These are phyloP conservation scores for Huiozyma naganishii DNA, from an alignment of 805 yeast species.

Conservation along the genomic window DNA sequence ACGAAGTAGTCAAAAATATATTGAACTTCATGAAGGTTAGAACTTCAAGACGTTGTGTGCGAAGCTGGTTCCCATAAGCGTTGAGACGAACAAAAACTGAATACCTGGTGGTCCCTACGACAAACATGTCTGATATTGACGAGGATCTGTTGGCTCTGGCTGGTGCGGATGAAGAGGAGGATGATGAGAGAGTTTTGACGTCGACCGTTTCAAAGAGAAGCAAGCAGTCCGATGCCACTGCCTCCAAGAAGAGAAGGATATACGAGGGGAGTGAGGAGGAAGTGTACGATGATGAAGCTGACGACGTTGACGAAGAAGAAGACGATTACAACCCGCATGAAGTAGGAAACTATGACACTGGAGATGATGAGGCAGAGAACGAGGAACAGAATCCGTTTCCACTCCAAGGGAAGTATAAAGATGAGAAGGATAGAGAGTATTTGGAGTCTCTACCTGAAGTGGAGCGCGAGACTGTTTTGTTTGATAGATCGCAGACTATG, in stretches of 20 bases:
- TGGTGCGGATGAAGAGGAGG: slow-evolving; percentile 51
- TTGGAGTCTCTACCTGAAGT: slow-evolving; percentile 74
- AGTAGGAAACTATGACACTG: slow-evolving; percentile 17
- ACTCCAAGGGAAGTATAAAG: slow-evolving; percentile 79
- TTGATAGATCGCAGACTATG: slow-evolving; percentile 87
- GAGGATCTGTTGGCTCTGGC: slow-evolving; percentile 96
- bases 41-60: too few relatives aligned
- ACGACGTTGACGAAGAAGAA: slow-evolving; percentile 23
- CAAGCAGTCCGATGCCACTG: slow-evolving; percentile 16
- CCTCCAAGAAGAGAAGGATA: slow-evolving; percentile 27
- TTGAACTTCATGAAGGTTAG: too few relatives aligned
- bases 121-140: slow-evolving; percentile 69
- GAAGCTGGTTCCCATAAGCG: too few relatives aligned
- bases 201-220: slow-evolving; percentile 19
- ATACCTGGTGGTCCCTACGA: background rate
- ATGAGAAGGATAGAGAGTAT: slow-evolving; percentile 61
- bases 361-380: slow-evolving; percentile 29
- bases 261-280: slow-evolving; percentile 21
- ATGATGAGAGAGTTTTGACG: slow-evolving; percentile 28
- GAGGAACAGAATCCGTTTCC: slow-evolving; percentile 72
- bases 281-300: background rate
- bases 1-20: background rate
- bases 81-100: background rate
- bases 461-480: slow-evolving; percentile 81
- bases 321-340: slow-evolving; percentile 31